Conservation (phyloP, 129 eudicot genomes). For the Rutidosis leptorrhynchoides region DNA sequence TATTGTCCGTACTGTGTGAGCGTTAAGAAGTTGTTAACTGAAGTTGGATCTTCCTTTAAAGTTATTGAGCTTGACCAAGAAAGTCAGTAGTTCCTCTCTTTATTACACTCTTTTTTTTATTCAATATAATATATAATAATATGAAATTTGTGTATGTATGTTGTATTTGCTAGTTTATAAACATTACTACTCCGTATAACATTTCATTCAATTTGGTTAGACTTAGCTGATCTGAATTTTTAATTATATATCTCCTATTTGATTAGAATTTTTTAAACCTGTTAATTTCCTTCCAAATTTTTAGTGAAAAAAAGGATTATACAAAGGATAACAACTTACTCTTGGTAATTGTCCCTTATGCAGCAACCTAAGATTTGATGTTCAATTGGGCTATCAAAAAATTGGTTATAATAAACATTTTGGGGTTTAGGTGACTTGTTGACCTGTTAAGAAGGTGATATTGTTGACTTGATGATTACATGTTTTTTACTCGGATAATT, state of each 20-base stretch:
- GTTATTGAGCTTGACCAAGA: conserved; percentile 68
- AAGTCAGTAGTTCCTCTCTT: conserved; percentile 46
- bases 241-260: neutral
- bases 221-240: neutral
- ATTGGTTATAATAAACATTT: neutral
- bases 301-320: neutral
- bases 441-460: neutral
- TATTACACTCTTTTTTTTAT: conserved; percentile 3
- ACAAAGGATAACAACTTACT: too few relatives aligned
- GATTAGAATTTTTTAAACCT: conserved; percentile 1
- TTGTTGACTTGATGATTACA: neutral
- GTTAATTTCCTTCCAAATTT: neutral
- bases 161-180: neutral
- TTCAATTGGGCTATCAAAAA: neutral
- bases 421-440: neutral
- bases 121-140: neutral
- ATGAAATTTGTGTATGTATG: neutral
- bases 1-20: conserved; percentile 66
- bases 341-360: neutral
- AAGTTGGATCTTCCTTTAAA: conserved; percentile 61
- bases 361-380: neutral
- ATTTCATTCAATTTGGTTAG: conserved; percentile 7
- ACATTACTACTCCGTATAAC: neutral
- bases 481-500: neutral
- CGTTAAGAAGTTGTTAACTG: conserved; percentile 67